A percentile compares a stretch with the other conserved stretches of the same genome.
phyloP scores from a whole-genome alignment of 805 yeast genomes.

The Candida khao-thaluensis region DNA sequence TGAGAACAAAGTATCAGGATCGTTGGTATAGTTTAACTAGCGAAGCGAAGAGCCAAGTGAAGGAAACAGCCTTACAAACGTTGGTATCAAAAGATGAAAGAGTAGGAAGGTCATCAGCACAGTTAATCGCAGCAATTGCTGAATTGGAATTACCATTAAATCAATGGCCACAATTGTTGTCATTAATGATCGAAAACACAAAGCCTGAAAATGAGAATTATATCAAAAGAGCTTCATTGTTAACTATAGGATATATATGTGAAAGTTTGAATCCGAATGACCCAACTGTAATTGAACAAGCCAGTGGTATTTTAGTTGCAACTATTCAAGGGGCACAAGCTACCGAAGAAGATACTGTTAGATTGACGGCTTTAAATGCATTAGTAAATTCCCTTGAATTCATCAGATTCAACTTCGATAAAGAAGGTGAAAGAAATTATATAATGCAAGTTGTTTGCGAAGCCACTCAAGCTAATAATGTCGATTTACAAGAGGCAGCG shows the following conservation, averaged over 20 bases:
- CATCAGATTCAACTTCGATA: conserved; percentile 81
- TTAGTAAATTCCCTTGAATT: conserved; percentile 88
- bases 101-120: conserved; percentile 88
- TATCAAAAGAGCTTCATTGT: conserved; percentile 81
- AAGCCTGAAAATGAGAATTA: conserved; percentile 71
- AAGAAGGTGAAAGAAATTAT: conserved; percentile 93
- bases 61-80: conserved; percentile 55
- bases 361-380: conserved; percentile 90
- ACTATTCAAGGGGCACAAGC: conserved; percentile 95
- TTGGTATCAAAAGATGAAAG: conserved; percentile 66
- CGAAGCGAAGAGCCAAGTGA: conserved; percentile 60
- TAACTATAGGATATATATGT: conserved; percentile 93
- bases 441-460: conserved; percentile 99
- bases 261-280: conserved; percentile 86
- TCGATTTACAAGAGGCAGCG: conserved; percentile 87
- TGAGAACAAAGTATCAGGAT: conserved; percentile 56
- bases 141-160: conserved; percentile 85
- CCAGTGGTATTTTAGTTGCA: conserved; percentile 90
- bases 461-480: conserved; percentile 87
- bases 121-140: conserved; percentile 95
- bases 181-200: conserved; percentile 82
- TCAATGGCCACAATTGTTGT: conserved; percentile 87
- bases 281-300: conserved; percentile 74
- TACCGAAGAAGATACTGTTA: conserved; percentile 73
- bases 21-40: conserved; percentile 71